Evolutionary conservation across 257 asterid species (phyloP), one percentile per base, ranked within the genome.

Genomic region (Jacaranda mimosifolia): DNA sequence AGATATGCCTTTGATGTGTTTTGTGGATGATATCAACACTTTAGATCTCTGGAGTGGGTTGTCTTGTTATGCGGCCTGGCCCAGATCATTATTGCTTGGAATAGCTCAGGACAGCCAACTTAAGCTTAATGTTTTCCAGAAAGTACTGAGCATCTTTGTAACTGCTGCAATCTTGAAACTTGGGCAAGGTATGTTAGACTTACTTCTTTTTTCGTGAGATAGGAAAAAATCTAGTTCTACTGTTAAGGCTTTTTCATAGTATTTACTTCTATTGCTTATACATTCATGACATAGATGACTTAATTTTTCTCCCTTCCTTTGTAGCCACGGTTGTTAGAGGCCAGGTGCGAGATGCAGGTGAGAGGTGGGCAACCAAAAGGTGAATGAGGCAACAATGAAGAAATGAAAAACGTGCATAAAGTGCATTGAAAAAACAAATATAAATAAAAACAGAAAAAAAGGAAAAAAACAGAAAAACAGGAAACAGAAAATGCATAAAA

Each of bases 141-240:
- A 87, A 87, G 97, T 91, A 49, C 77, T 91, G 78, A 91, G 94
- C 75, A 70, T 91, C 81, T 91, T 91, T 75, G 89, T 91, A 67
- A 91, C 97, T 77, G 97, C 97, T 79, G 92, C 97, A 58, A 84
- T 89, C 67, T 21, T 91, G 86, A 91, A 91, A 84, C 94, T 91
- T 73, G 94, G 91, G 63, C 94, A 88, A 89, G 97, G 94, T 86
- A 77, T 38, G 71, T 72, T 51, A 13, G 57, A 68, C 14, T 76
- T 32, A n/a, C n/a, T 48, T 85, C 66, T n/a, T 57, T 74, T 70
- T 48, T 45, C 46, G 36, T 62, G 18, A 18, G 63, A 72, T 5
- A 63, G 55, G 32, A 49, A 52, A 52, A 51, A 18, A 18, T 58
- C 4, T 21, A 57, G 18, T 26, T 6, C 53, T 36, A 32, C 70